phyloP scores from a whole-genome alignment of 2,329 filamentous ascomycete species.

The Penicillium sp. region DNA sequence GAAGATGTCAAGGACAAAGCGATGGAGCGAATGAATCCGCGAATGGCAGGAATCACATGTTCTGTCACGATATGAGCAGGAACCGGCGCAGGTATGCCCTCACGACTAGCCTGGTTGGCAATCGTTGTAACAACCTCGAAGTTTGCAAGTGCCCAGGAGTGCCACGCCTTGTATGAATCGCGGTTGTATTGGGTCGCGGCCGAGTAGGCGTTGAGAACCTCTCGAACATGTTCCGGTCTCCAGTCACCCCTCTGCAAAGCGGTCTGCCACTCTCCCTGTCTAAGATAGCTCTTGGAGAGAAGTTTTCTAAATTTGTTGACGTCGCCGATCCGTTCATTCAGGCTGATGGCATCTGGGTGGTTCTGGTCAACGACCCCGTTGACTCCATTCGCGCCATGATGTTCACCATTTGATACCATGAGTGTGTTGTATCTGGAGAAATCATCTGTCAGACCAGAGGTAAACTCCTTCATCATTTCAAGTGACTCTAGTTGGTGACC shows the following conservation, averaged over 20 bases:
- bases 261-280: conserved; percentile 95
- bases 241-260: conserved; percentile 82
- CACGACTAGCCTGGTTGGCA: conserved; percentile 62
- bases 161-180: conserved; percentile 98
- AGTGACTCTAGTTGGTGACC: conserved; percentile 64
- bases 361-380: conserved; percentile 47
- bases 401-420: conserved; percentile 34
- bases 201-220: conserved; percentile 86
- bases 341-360: conserved; percentile 36
- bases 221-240: conserved; percentile 79
- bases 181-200: conserved; percentile 92
- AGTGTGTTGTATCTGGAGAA: conserved; percentile 47
- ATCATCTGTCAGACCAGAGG: conserved; percentile 57
- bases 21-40: conserved; percentile 97
- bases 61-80: conserved; percentile 71
- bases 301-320: conserved; percentile 62
- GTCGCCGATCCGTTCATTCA: conserved; percentile 45
- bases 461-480: conserved; percentile 61
- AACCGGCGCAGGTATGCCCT: conserved; percentile 45
- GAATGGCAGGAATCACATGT: conserved; percentile 90
- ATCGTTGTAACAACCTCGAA: conserved; percentile 94
- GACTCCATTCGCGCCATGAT: conserved; percentile 45
- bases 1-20: conserved; percentile 87
- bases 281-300: conserved; percentile 91
- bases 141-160: conserved; percentile 96